Conservation (phyloP, 306 rosid species). For the Phaseolus lunatus region DNA sequence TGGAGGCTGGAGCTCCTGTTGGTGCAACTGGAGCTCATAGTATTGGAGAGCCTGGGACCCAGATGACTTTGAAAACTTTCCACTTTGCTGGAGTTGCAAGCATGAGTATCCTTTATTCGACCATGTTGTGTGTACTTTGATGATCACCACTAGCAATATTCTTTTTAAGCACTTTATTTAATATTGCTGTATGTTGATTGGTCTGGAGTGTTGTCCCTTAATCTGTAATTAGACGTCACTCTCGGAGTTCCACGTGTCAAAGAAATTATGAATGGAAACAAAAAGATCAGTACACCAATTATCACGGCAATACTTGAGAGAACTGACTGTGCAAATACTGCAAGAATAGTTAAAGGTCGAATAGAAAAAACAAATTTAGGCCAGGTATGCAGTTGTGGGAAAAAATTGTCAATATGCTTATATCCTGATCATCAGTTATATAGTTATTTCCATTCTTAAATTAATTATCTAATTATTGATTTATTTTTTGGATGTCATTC, state of each 20-base stretch:
- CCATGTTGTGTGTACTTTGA: constrained; percentile 13
- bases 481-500: background rate
- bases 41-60: constrained; percentile 99
- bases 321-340: constrained; percentile 60
- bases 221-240: constrained; percentile 73
- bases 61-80: constrained; percentile 94
- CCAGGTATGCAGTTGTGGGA: constrained; percentile 61
- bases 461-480: background rate
- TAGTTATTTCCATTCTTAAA: constrained; percentile 10
- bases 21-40: constrained; percentile 99
- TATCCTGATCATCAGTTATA: constrained; percentile 8
- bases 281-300: constrained; percentile 83
- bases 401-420: background rate
- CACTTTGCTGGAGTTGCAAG: constrained; percentile 99
- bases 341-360: constrained; percentile 83
- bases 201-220: constrained; percentile 54
- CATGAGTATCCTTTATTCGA: constrained; percentile 93
- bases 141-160: constrained; percentile 10
- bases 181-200: constrained; percentile 35
- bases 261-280: constrained; percentile 87
- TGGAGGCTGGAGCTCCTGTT: constrained; percentile 93
- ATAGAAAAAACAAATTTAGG: constrained; percentile 91
- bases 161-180: constrained; percentile 10
- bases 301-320: constrained; percentile 77
- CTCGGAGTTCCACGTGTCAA: constrained; percentile 97